Base-by-base conservation (phyloP, 352 stramenopile species). In the Globisporangium sylvaticum region DNA sequence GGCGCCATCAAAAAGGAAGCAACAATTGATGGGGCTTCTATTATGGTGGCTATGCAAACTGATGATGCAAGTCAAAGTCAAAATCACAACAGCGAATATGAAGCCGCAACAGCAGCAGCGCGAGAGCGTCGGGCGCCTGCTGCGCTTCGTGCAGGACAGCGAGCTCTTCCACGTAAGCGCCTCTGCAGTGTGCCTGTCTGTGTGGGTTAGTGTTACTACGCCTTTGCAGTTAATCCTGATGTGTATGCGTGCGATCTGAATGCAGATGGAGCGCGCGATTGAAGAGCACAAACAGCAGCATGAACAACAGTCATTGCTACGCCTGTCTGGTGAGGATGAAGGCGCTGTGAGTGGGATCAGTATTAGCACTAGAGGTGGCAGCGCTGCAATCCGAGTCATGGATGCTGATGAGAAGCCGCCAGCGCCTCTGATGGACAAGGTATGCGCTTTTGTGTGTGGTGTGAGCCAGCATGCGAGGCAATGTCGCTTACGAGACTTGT, bases 231-330 rank as follows among this genome's bases (percentile, higher is more conserved):
- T 46, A 7, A 44, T n/a, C 20, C 31, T 57, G 6, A 53, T 39
- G n/a, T 48, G n/a, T 15, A 12, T 6, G n/a, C 29, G 9, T 6
- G 10, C 37, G 14, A 4, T 12, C 12, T 63, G 31, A 25, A 59
- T 48, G 50, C 59, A 88, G 79, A 64, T 88, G 65, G 74, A 83
- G 65, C 59, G 66, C 44, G 77, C 77, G 37, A 82, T 85, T 29
- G 57, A 67, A 15, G 74, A 52, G 59, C 22, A 73, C 22, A 57
- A 20, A 6, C 27, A 25, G 42, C 34, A 37, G n/a, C 8, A 37
- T 5, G 15, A 48, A 9, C 50, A 63, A 59, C 10, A 44, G 15
- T 48, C 60, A 52, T 65, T 72, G 68, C 67, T 56, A 44, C 68
- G 69, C 65, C 58, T 78, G n/a, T 27, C 18, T 10, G 22, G 8